Base-by-base conservation (phyloP, 805 yeast genomes). In the Candida nitratophila region DNA sequence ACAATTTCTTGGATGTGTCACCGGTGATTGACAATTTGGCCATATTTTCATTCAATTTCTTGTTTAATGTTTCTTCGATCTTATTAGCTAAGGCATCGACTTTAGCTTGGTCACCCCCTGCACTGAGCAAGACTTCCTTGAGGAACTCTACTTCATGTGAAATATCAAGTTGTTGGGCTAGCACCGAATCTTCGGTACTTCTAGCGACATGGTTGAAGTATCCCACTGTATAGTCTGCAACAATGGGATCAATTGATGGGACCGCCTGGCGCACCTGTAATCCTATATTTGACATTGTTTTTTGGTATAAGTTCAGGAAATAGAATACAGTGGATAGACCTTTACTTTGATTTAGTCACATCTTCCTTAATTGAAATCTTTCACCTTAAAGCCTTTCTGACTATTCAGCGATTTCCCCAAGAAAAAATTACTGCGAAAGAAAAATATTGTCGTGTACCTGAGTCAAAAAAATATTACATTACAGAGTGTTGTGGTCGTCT, bases 151-250 rank as follows among this genome's bases (percentile, higher is more conserved):
- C 73, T 61, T 91, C 98, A 16, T 70, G 61, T 2, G 74, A 66
- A 37, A 89, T 72, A 58, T 86, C 79, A 38, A 89, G 61, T 51
- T 77, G 81, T 53, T 81, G 84, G 34, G 93, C 82, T 24, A 80
- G 69, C n/a, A 86, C 93, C 27, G 89, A 80, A 61, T 89, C 96
- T 50, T 79, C 82, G 0, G 93, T 87, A 17, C 86, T 72, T 41
- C 70, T 71, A n/a, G 88, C 79, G 17, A 93, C 68, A 66, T 89
- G 90, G 47, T 83, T 82, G 44, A 88, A 83, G 55, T 90, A 93
- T 1, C 99, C 99, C 33, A 83, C 83, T 3, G 96, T 95, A 60
- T 93, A 93, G 49, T 89, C 93, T 1, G 83, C 74, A 17, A 93
- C 96, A 11, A 89, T 79, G 1, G 90, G 82, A 56, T 93, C 99